A percentile compares a stretch with the other conserved stretches of the same genome.
Conservation (phyloP, 1,284 basidiomycete species). For the Cryptococcus floricola region DNA sequence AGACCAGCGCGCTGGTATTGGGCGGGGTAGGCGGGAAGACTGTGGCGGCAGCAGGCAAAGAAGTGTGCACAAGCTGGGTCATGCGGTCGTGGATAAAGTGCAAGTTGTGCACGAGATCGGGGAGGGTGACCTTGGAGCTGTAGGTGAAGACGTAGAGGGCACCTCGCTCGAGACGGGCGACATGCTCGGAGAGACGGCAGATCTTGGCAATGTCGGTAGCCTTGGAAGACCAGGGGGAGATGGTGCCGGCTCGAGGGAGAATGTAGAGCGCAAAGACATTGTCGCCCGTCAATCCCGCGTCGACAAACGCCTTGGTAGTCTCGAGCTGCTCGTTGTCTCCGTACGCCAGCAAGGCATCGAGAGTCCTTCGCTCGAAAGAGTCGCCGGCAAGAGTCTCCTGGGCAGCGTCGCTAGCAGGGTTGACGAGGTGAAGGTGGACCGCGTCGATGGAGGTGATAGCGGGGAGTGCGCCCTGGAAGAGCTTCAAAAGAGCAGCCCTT, state of each 20-base stretch:
- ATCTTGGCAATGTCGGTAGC: slow-evolving; percentile 91
- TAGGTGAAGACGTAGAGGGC: slow-evolving; percentile 67
- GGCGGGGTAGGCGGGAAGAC: slow-evolving; percentile 66
- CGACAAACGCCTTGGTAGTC: slow-evolving; percentile 37
- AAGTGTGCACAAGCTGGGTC: slow-evolving; percentile 73
- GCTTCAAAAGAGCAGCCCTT: slow-evolving; percentile 63
- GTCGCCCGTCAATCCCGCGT: slow-evolving; percentile 24
- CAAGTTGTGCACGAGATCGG: slow-evolving; percentile 54
- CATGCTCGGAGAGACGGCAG: slow-evolving; percentile 68
- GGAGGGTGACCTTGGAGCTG: slow-evolving; percentile 43
- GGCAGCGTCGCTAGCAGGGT: slow-evolving; percentile 55
- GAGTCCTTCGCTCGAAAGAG: slow-evolving; percentile 56
- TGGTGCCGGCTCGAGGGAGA: slow-evolving; percentile 71
- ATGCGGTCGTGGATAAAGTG: slow-evolving; percentile 87
- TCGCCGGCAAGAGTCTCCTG: slow-evolving; percentile 56
- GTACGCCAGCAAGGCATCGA: slow-evolving; percentile 78
- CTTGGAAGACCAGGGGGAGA: slow-evolving; percentile 96
- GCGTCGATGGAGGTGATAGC: slow-evolving; percentile 70
- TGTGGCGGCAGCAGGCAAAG: slow-evolving; percentile 58
- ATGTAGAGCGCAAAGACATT: slow-evolving; percentile 59
- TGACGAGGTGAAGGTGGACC: slow-evolving; percentile 81
- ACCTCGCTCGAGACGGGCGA: slow-evolving; percentile 82
- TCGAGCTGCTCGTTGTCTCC: slow-evolving; percentile 63
- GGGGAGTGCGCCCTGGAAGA: slow-evolving; percentile 59
- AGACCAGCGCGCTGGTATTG: slow-evolving; percentile 64